Conservation (phyloP, 192 early-diverging fungal species). For the Ambispora gerdemannii region DNA sequence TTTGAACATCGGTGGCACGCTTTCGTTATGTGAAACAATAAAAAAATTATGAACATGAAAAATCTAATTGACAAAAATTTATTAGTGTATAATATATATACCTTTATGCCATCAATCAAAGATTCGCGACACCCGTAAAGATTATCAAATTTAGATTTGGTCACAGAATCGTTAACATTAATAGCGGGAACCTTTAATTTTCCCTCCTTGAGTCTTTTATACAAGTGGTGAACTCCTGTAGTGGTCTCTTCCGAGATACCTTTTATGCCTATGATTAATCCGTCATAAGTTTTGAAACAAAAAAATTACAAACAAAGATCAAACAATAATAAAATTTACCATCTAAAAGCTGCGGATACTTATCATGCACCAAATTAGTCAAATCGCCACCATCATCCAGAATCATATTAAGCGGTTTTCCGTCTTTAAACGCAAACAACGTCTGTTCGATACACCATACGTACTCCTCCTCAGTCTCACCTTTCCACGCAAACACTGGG, state of each 20-base stretch:
- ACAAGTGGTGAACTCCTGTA: conserved; percentile 99
- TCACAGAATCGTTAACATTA: conserved; percentile 99
- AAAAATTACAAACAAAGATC: too few relatives aligned
- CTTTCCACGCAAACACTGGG: conserved; percentile 99
- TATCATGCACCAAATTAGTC: conserved; percentile 93
- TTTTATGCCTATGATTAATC: conserved; percentile 63
- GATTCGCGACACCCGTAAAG: conserved; percentile 99
- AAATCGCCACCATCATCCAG: conserved; percentile 99
- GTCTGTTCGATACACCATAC: conserved; percentile 98
- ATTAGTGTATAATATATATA: too few relatives aligned
- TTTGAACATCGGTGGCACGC: conserved; percentile 99
- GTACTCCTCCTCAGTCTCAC: conserved; percentile 99
- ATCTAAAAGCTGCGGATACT: conserved; percentile 83
- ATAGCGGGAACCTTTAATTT: conserved; percentile 98
- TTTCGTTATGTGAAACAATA: too few relatives aligned
- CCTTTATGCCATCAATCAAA: conserved; percentile 98
- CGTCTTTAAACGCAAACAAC: conserved; percentile 86
- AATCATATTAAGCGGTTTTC: conserved; percentile 96
- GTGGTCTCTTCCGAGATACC: conserved; percentile 99
- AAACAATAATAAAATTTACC: conserved; percentile 35
- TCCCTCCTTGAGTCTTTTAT: conserved; percentile 97
- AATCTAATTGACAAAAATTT: too few relatives aligned
- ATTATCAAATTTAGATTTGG: conserved; percentile 99
- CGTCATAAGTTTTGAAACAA: too few relatives aligned
- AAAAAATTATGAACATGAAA: too few relatives aligned